phyloP scores from a whole-genome alignment of 2,329 filamentous ascomycete species.

The Chaetomium sp. region DNA sequence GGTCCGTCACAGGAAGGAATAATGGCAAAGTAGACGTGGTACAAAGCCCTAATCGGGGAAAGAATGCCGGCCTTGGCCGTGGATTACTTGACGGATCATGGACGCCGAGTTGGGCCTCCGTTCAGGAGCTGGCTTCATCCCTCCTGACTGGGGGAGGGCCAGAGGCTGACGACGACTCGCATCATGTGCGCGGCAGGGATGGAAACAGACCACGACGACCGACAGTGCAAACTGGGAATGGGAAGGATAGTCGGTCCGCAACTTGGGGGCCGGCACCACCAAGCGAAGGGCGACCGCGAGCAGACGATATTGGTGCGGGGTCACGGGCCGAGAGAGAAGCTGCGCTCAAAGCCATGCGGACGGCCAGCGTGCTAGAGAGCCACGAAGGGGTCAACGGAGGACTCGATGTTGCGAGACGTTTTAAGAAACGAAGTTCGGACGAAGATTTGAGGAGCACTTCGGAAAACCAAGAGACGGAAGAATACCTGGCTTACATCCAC shows the following conservation, averaged over 20 bases:
- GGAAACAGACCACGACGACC: conserved; percentile 27
- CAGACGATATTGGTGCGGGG: conserved; percentile 48
- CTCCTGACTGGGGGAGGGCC: conserved; percentile 32
- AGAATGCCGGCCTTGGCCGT: conserved; percentile 29
- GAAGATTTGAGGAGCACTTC: conserved; percentile 38
- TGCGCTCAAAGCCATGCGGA: conserved; percentile 49
- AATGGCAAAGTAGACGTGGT: conserved; percentile 16
- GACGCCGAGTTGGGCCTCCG: conserved; percentile 48
- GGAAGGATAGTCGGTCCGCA: conserved; percentile 22
- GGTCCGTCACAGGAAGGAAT: conserved; percentile 26
- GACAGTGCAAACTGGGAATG: conserved; percentile 27
- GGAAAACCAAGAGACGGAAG: conserved; percentile 52
- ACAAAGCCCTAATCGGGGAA: conserved; percentile 7
- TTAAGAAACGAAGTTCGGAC: conserved; percentile 64
- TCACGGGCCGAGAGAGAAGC: conserved; percentile 48
- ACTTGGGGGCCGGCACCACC: conserved; percentile 49
- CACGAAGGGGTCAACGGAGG: conserved; percentile 54
- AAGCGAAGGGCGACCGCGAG: conserved; percentile 30
- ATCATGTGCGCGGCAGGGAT: conserved; percentile 27
- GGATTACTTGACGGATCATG: conserved; percentile 46
- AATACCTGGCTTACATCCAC: conserved; percentile 86
- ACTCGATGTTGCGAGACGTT: conserved; percentile 47
- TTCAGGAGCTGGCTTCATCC: conserved; percentile 48
- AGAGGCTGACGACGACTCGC: conserved; percentile 30
- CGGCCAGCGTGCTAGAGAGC: conserved; percentile 54